Evolutionary conservation across 2,329 filamentous ascomycete species (phyloP).

Genomic region (Hypoxylon sp.): DNA sequence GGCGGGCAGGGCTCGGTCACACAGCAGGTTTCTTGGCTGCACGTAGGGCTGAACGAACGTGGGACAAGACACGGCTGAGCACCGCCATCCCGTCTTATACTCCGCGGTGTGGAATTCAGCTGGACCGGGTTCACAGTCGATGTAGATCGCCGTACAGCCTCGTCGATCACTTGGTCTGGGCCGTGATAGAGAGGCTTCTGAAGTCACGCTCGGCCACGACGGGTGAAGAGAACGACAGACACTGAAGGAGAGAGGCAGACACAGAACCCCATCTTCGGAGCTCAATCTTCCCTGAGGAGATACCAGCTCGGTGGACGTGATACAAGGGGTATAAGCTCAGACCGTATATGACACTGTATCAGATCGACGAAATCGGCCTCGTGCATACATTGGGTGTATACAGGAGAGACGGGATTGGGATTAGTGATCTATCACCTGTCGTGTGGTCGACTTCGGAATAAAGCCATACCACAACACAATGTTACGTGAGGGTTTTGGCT

Average conservation of each 20-base stretch:
- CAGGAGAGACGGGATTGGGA: background rate
- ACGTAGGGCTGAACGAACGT: conserved; percentile 1
- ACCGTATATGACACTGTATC: background rate
- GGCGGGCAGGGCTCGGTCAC: background rate
- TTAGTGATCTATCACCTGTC: background rate
- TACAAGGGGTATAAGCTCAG: too few species aligned
- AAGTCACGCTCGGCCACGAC: background rate
- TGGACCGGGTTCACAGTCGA: background rate
- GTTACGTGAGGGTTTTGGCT: too few species aligned
- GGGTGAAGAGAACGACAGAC: too few species aligned
- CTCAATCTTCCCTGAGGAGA: background rate
- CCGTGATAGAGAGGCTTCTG: background rate
- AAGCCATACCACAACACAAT: background rate
- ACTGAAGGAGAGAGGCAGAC: background rate
- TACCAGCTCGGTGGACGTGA: background rate
- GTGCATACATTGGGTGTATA: background rate
- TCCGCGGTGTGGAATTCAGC: background rate
- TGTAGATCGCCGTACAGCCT: background rate
- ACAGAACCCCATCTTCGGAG: background rate
- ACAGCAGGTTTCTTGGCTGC: background rate
- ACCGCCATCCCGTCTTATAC: background rate
- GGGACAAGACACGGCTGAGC: background rate
- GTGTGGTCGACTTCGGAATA: background rate
- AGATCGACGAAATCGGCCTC: background rate
- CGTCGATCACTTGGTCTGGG: background rate